These are phyloP conservation scores for Scutellaria galericulata DNA, from an alignment of 257 asterid genomes.

Conservation along the genomic window DNA sequence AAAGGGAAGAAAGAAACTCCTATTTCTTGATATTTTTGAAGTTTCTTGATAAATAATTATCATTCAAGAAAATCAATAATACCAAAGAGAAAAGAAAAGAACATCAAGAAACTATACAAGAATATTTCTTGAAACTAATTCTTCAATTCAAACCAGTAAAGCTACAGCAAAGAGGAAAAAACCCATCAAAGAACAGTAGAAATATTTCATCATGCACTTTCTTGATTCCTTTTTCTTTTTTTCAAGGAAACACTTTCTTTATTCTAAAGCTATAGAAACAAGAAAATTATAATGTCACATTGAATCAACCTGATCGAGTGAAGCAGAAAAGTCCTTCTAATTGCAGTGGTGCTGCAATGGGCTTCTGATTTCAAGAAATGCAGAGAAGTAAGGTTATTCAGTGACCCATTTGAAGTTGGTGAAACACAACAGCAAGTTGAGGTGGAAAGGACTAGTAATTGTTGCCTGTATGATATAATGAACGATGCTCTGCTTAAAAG, in stretches of 20 bases:
- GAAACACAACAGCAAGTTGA: slow-evolving; percentile 28
- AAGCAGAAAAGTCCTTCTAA: slow-evolving; percentile 21
- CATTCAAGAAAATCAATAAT: slow-evolving; percentile 7
- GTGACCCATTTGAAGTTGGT: slow-evolving; percentile 41
- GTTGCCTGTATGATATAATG: slow-evolving; percentile 16
- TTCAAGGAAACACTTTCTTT: neutral
- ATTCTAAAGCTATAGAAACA: neutral
- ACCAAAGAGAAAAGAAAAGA: neutral
- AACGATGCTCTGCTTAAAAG: slow-evolving; percentile 14
- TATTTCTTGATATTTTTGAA: neutral
- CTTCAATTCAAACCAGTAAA: neutral
- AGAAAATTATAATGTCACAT: neutral
- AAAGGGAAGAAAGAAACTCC: neutral
- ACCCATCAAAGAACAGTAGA: neutral
- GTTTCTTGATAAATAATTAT: neutral
- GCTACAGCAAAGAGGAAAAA: neutral
- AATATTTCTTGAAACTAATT: neutral
- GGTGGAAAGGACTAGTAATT: slow-evolving; percentile 4
- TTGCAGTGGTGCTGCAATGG: slow-evolving; percentile 22
- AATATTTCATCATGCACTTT: neutral
- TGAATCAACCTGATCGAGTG: slow-evolving; percentile 57
- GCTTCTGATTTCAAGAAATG: slow-evolving; percentile 28
- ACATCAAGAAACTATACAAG: neutral
- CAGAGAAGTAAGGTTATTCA: slow-evolving; percentile 36
- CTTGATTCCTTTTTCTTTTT: neutral